Evolutionary conservation across 2,329 filamentous ascomycete genomes (phyloP).

Genomic region (Neophaeococcomyces mojaviensis): DNA sequence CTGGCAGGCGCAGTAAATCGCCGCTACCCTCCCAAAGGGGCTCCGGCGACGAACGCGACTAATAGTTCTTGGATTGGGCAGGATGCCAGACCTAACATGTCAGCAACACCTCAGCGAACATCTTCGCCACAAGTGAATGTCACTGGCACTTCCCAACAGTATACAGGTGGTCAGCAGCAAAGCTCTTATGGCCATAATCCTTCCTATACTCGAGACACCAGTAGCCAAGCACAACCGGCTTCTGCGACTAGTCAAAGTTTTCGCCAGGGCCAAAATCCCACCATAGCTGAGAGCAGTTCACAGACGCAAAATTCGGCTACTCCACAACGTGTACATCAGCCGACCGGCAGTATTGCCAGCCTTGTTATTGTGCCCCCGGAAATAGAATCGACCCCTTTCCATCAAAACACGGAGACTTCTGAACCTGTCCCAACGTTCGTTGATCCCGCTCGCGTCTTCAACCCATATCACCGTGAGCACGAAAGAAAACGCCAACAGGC

Average conservation of each 20-base stretch:
- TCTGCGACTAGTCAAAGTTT: not conserved
- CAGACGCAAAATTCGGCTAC: not conserved
- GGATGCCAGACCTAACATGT: not conserved
- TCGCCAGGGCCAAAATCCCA: not conserved
- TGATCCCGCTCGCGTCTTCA: constrained; percentile 48
- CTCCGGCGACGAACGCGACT: not conserved
- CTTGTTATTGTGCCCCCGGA: constrained; percentile 14
- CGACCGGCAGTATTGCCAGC: constrained; percentile 16
- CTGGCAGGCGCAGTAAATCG: constrained; percentile 16
- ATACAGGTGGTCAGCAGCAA: constrained; percentile 2
- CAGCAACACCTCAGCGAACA: constrained; percentile 4
- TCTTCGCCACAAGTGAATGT: constrained; percentile 14
- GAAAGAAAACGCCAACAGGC: constrained; percentile 33
- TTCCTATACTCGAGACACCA: not conserved
- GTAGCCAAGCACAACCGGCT: constrained; percentile 1
- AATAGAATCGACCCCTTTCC: constrained; percentile 2
- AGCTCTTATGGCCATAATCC: not conserved
- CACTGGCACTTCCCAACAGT: constrained; percentile 2
- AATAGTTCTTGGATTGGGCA: constrained; percentile 13
- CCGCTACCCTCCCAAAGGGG: constrained; percentile 8
- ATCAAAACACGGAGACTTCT: constrained; percentile 13
- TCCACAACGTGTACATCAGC: constrained; percentile 2
- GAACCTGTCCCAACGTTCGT: constrained; percentile 37
- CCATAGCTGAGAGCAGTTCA: not conserved
- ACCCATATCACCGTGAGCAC: constrained; percentile 45